phyloP scores from a whole-genome alignment of 768 basidiomycete genomes.

The Kwoniella bestiolae region DNA sequence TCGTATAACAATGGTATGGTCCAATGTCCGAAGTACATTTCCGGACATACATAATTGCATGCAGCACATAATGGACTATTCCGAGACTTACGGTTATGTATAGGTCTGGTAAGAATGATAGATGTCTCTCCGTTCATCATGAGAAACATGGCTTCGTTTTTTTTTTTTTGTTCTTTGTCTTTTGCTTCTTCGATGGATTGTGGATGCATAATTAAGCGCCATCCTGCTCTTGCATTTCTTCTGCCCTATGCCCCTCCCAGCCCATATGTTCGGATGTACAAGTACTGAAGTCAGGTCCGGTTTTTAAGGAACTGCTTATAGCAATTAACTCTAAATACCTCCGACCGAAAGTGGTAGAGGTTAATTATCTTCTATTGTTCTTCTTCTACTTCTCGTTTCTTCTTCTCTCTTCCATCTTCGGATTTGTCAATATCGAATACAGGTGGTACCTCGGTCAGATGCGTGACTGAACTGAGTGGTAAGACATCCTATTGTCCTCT shows the following conservation, averaged over 20 bases:
- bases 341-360: not conserved
- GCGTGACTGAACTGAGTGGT: not conserved
- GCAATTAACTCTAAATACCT: slow-evolving; percentile 7
- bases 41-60: too few relatives aligned
- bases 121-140: not conserved
- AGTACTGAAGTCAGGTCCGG: not conserved
- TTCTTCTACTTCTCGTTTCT: not conserved
- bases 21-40: too few relatives aligned
- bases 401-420: not conserved
- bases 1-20: too few relatives aligned
- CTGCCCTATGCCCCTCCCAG: too few relatives aligned
- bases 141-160: not conserved
- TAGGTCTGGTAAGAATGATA: not conserved
- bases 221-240: not conserved
- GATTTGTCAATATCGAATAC: not conserved
- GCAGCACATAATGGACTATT: not conserved
- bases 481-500: not conserved
- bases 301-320: not conserved
- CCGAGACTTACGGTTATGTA: not conserved
- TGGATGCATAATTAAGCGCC: not conserved
- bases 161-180: not conserved
- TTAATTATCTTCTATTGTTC: not conserved
- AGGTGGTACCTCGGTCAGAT: not conserved
- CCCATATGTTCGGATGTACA: not conserved
- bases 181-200: not conserved